Conservation (phyloP, 2,329 filamentous ascomycete genomes). For the Trichophyton equinum region DNA sequence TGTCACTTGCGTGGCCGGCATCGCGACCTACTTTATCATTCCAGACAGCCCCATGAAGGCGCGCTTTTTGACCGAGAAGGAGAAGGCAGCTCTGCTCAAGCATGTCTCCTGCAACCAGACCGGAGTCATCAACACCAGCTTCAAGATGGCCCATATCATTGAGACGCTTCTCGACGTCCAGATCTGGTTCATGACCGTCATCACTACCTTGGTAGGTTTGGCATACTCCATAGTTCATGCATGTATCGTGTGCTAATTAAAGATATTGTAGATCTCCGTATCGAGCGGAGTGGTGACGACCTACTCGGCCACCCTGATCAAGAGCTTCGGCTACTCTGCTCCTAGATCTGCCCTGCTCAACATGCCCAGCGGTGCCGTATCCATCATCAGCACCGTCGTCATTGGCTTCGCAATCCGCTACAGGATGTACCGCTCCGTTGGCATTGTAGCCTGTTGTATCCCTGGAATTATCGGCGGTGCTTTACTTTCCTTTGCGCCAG, state of each 20-base stretch:
- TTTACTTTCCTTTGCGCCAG: constrained; percentile 25
- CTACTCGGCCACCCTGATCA: constrained; percentile 33
- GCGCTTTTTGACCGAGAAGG: constrained; percentile 11
- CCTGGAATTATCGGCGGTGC: constrained; percentile 14
- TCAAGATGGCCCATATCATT: constrained; percentile 12
- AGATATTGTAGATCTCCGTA: constrained; percentile 25
- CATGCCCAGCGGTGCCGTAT: constrained; percentile 34
- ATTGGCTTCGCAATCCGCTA: constrained; percentile 29
- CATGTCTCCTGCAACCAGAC: constrained; percentile 14
- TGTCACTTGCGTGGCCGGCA: constrained; percentile 7
- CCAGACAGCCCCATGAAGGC: constrained; percentile 10
- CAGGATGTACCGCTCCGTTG: constrained; percentile 28
- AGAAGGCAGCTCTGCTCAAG: constrained; percentile 12
- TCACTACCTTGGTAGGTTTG: constrained; percentile 13
- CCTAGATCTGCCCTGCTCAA: constrained; percentile 34
- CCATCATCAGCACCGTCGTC: constrained; percentile 28
- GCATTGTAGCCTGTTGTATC: constrained; percentile 32
- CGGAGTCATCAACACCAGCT: constrained; percentile 12
- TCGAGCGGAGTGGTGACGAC: constrained; percentile 36
- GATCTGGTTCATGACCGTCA: constrained; percentile 20
- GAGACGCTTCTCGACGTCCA: constrained; percentile 16
- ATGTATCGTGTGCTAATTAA: constrained; percentile 17
- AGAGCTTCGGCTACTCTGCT: constrained; percentile 32
- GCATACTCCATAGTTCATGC: constrained; percentile 9
- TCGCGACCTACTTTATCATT: constrained; percentile 3